Evolutionary conservation across 805 yeast species (phyloP).

Genomic region (Suhomyces pyralidae): DNA sequence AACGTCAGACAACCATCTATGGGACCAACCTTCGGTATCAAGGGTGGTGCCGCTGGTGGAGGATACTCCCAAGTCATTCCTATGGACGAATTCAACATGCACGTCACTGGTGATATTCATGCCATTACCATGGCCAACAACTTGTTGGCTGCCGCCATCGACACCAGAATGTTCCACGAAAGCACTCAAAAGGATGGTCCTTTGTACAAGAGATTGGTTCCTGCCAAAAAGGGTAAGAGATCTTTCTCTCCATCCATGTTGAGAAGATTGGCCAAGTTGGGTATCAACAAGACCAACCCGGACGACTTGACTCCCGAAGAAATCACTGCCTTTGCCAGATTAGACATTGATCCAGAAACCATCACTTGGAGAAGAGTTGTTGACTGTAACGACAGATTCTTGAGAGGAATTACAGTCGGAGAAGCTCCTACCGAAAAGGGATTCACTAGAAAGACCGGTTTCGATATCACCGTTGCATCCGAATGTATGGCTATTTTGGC

Average conservation of each 20-base stretch:
- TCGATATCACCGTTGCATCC: conserved; percentile 94
- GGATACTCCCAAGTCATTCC: conserved; percentile 98
- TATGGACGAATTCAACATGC: conserved; percentile 98
- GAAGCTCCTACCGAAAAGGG: conserved; percentile 93
- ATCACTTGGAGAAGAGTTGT: conserved; percentile 92
- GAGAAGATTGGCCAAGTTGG: conserved; percentile 71
- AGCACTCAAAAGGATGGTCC: conserved; percentile 76
- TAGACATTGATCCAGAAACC: conserved; percentile 85
- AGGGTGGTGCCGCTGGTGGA: conserved; percentile 99
- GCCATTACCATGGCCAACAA: conserved; percentile 94
- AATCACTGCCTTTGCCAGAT: conserved; percentile 67
- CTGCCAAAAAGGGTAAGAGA: conserved; percentile 77
- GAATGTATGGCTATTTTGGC: conserved; percentile 97
- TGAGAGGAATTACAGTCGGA: conserved; percentile 86
- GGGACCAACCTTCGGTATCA: conserved; percentile 99
- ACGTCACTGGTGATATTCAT: conserved; percentile 95
- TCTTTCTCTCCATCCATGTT: conserved; percentile 76
- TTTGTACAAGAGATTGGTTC: conserved; percentile 80
- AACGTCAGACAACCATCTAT: conserved; percentile 96
- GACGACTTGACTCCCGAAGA: conserved; percentile 78
- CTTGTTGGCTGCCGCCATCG: conserved; percentile 92
- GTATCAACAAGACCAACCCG: conserved; percentile 79
- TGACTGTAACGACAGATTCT: conserved; percentile 88
- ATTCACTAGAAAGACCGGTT: conserved; percentile 79
- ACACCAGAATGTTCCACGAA: conserved; percentile 96